Evolutionary conservation across 306 rosid species (phyloP).

Genomic region (Ochetophila trinervis): DNA sequence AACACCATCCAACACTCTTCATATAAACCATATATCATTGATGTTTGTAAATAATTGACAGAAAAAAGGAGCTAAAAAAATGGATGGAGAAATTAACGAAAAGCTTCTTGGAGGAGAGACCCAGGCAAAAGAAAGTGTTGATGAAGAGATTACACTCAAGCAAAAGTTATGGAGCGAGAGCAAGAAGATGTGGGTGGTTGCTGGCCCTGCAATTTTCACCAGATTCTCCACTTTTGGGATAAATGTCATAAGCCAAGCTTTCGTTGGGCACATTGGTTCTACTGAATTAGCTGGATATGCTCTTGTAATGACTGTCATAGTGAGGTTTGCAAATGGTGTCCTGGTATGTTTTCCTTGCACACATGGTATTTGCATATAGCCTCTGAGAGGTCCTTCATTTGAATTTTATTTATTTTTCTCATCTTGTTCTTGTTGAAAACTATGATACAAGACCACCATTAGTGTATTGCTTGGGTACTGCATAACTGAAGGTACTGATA

Average conservation of each 20-base stretch:
- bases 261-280: constrained; percentile 54
- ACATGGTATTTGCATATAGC: too few relatives aligned
- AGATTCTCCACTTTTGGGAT: constrained; percentile 51
- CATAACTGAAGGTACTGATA: too few relatives aligned
- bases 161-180: constrained; percentile 44
- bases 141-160: constrained; percentile 28
- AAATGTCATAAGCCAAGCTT: constrained; percentile 36
- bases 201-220: constrained; percentile 55
- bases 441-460: too few relatives aligned
- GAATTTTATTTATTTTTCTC: neutral
- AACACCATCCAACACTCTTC: too few relatives aligned
- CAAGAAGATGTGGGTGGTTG: constrained; percentile 54
- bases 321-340: constrained; percentile 52
- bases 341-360: constrained; percentile 34
- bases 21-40: too few relatives aligned
- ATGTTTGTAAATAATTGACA: too few relatives aligned
- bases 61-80: neutral
- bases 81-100: constrained; percentile 31
- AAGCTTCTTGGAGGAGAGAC: constrained; percentile 25
- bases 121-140: constrained; percentile 8
- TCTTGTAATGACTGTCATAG: constrained; percentile 42
- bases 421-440: too few relatives aligned
- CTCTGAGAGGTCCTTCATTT: too few relatives aligned
- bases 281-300: constrained; percentile 52
- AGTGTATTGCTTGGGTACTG: too few relatives aligned